Base-by-base conservation (phyloP, 352 stramenopile species). In the Phytopythium boreale region DNA sequence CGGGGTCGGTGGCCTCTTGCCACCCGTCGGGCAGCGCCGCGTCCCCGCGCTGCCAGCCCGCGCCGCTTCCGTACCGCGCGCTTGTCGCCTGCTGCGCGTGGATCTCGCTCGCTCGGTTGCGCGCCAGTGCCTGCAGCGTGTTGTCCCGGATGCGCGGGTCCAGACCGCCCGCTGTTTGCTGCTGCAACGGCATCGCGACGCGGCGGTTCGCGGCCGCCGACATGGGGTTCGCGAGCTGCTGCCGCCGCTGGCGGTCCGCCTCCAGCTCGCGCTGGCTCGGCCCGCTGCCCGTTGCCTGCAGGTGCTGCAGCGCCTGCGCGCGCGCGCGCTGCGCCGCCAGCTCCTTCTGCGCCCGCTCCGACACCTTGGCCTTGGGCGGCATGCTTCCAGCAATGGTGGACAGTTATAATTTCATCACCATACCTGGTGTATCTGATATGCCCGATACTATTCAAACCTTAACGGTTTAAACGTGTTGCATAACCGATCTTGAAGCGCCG, bases 141-240 rank as follows among this genome's bases (percentile, higher is more conserved):
- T 95, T 95, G 67, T 95, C 86, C 22, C 82, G 77, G 36, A 86
- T 63, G 39, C 75, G 71, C 63, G 79, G 72, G 36, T 85, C 76
- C 49, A 71, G 71, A 19, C 64, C 71, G 27, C 72, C 62, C 1
- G 64, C 62, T 4, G 68, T 57, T 14, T 39, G 34, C 31, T 61
- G 61, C 4, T 59, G 59, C 12, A 59, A 29, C 1, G 47, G 65
- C 24, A 69, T 19, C 4, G 62, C 63, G 43, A 85, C 70, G 31
- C 74, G 67, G 39, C 75, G 68, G 62, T 87, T 76, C 9, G 81
- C 71, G 22, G 77, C 61, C 31, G 67, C 44, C 0, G 79, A 82
- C 31, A 71, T 84, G 36, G 64, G 64, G 62, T 89, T 90, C 17
- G 73, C 61, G 61, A 81, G 73, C 69, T 77, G 76, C 62, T 78